phyloP scores from a whole-genome alignment of 148 eudicot species.

The Selenicereus undatus region DNA sequence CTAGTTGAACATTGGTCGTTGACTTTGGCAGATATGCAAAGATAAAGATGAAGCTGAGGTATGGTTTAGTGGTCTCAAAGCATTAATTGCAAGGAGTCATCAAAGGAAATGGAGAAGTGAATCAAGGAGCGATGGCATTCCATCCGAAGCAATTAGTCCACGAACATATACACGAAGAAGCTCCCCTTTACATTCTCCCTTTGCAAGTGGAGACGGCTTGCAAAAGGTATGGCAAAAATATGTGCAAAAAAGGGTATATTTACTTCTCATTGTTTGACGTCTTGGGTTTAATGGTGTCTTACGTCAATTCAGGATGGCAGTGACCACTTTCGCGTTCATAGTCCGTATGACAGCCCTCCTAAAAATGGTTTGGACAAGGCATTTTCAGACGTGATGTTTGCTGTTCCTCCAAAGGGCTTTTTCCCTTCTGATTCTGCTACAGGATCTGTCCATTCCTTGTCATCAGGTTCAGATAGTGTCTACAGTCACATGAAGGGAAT shows the following conservation, averaged over 20 bases:
- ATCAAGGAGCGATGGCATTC: conserved; percentile 88
- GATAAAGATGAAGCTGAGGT: conserved; percentile 99
- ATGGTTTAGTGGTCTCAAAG: conserved; percentile 97
- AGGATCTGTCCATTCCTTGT: conserved; percentile 76
- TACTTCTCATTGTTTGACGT: background rate
- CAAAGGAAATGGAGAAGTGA: conserved; percentile 92
- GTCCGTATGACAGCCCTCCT: conserved; percentile 86
- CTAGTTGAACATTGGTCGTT: conserved; percentile 13
- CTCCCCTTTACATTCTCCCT: conserved; percentile 91
- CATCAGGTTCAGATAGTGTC: conserved; percentile 82
- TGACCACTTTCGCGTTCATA: conserved; percentile 73
- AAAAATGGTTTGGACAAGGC: conserved; percentile 76
- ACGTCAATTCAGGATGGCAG: conserved; percentile 59
- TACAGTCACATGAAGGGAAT: conserved; percentile 74
- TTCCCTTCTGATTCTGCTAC: conserved; percentile 67
- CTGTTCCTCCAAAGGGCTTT: conserved; percentile 73
- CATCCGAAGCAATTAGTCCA: conserved; percentile 95
- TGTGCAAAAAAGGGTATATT: background rate
- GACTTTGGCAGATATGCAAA: conserved; percentile 66
- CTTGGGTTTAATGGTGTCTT: conserved; percentile 14
- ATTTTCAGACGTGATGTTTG: conserved; percentile 69
- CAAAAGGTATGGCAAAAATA: conserved; percentile 53
- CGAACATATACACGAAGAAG: conserved; percentile 84
- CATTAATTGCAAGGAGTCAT: conserved; percentile 80
- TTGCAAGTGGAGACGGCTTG: conserved; percentile 65